Evolutionary conservation across 2,329 filamentous ascomycete genomes (phyloP).

Genomic region (Nemania abortiva): DNA sequence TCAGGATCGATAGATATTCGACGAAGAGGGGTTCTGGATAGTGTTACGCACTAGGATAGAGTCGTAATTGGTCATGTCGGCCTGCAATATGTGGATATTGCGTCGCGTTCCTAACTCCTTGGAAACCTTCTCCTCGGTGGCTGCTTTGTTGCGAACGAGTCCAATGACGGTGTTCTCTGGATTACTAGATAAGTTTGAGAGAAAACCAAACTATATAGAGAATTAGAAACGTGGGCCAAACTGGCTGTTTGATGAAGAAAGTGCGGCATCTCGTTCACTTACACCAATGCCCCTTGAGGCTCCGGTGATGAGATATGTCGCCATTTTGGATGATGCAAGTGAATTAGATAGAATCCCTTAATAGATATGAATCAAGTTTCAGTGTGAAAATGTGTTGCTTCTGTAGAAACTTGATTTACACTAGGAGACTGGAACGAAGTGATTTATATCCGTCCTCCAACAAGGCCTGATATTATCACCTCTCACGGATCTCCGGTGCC

Average conservation of each 20-base stretch:
- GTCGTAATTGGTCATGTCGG: constrained; percentile 2
- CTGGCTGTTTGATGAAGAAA: neutral
- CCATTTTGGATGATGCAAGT: constrained; percentile 5
- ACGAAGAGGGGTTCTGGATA: too few relatives aligned
- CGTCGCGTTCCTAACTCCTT: constrained; percentile 1
- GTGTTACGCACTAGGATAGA: constrained; percentile 5
- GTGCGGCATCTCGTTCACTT: neutral
- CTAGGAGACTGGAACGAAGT: neutral
- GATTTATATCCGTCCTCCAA: constrained; percentile 10
- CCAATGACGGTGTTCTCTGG: constrained; percentile 12
- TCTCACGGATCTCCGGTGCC: neutral
- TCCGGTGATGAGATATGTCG: constrained; percentile 6
- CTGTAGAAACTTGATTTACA: constrained; percentile 1
- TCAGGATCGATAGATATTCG: too few relatives aligned
- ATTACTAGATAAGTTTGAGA: constrained; percentile 14
- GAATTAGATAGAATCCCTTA: neutral
- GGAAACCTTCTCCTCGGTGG: constrained; percentile 4
- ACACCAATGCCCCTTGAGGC: constrained; percentile 18
- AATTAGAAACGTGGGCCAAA: neutral
- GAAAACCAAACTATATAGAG: constrained; percentile 1
- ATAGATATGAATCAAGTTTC: neutral
- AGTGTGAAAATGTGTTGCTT: neutral
- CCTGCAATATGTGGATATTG: constrained; percentile 13
- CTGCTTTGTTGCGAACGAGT: neutral
- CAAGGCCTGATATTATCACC: neutral